Evolutionary conservation across 2,329 filamentous ascomycete species (phyloP), one percentile per base, ranked within the genome.

Genomic region (Colletotrichum liriopes): DNA sequence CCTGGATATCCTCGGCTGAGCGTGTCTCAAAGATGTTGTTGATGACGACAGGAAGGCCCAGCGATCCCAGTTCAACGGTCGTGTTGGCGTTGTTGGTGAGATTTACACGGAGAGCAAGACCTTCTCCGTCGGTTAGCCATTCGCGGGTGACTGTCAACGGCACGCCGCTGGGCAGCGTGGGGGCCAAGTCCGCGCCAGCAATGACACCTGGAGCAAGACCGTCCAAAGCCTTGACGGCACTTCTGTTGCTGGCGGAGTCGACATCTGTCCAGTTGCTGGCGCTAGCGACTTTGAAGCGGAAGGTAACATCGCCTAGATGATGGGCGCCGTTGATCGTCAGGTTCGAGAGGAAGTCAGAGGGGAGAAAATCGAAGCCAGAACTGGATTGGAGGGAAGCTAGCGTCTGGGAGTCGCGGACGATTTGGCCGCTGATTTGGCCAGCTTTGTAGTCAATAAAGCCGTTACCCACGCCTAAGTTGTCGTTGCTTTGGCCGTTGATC

Each of bases 1-100:
- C 78, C 65, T 86, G 84, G 8, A 86, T 89, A 8, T 88, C 84
- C 2, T 80, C 79, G 0, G 88, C 84, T 1, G 80, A 78, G 11
- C 88, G 84, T 55, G 82, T 82, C 16, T 85, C 89, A 76, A 91
- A 91, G 74, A 91, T 90, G 77, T 87, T 91, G 80, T 91, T 91
- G 81, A 91, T 89, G 76, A 90, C 88, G 26, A 88, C 84, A 0
- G 89, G 89, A 62, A 91, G 86, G 0, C 89, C 89, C 1, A 91
- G 81, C 59, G 86, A 86, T 1, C 89, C 89, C 6, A 91, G 78
- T 70, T 91, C 89, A 3, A 91, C 67, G 0, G 80, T 71, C 0
- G 76, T 73, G 0, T 75, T 74, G 0, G 78, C 85, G 0, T 78
- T 78, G 71, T 90, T 91, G 12, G 80, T 81, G 26, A 90, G 74